Evolutionary conservation across 495 filamentous ascomycete genomes (phyloP).

Genomic region (Penicillium robsamsonii): DNA sequence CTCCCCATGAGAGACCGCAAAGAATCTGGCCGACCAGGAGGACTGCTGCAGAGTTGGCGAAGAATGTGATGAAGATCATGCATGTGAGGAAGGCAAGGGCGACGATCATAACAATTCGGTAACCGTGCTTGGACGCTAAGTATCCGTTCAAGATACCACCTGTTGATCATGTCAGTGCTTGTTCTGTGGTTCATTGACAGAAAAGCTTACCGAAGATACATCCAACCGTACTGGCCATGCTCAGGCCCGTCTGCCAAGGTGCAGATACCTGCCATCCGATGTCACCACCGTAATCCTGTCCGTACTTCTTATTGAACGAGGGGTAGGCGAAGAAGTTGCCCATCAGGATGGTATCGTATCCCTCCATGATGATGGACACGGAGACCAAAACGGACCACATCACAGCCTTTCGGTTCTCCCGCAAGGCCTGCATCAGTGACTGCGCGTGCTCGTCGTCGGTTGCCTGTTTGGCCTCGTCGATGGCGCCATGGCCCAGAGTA

Average conservation of each 20-base stretch:
- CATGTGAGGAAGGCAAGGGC: slow-evolving; percentile 45
- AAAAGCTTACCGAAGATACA: slow-evolving; percentile 30
- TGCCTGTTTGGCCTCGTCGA: slow-evolving; percentile 34
- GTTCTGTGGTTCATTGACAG: not conserved
- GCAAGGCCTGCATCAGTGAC: slow-evolving; percentile 33
- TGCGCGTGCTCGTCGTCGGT: slow-evolving; percentile 34
- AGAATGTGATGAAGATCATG: slow-evolving; percentile 57
- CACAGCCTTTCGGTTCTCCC: slow-evolving; percentile 48
- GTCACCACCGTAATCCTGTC: slow-evolving; percentile 22
- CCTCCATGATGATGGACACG: slow-evolving; percentile 50
- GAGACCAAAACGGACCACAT: slow-evolving; percentile 48
- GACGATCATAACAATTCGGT: slow-evolving; percentile 40
- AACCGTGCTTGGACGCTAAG: slow-evolving; percentile 46
- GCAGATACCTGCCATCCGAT: slow-evolving; percentile 32
- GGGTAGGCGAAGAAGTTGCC: slow-evolving; percentile 41
- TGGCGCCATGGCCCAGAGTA: slow-evolving; percentile 24
- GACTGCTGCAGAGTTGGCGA: slow-evolving; percentile 40
- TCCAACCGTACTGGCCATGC: slow-evolving; percentile 35
- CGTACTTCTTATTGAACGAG: slow-evolving; percentile 39
- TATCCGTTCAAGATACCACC: slow-evolving; percentile 43
- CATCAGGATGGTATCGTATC: slow-evolving; percentile 49
- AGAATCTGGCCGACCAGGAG: slow-evolving; percentile 45
- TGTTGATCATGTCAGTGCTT: slow-evolving; percentile 6
- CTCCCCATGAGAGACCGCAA: slow-evolving; percentile 50
- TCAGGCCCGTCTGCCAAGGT: slow-evolving; percentile 38